A percentile compares a stretch with the other conserved stretches of the same genome.
Conservation (phyloP, 805 yeast genomes). For the Lipomyces japonicus region DNA sequence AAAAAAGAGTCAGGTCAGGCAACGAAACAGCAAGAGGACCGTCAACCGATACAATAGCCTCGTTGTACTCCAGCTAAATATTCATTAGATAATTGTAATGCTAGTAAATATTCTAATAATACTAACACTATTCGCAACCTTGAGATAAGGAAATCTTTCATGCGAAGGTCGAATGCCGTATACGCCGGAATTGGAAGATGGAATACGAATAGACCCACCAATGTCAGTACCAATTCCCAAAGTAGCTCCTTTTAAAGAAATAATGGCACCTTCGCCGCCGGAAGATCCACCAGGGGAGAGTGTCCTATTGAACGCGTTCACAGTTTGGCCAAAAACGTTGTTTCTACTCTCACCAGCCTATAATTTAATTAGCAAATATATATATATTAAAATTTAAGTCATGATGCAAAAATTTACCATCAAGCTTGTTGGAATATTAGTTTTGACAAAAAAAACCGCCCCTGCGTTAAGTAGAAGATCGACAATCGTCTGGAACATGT, state of each 20-base stretch:
- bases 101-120: constrained; percentile 41
- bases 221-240: constrained; percentile 52
- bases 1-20: constrained; percentile 50
- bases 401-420: constrained; percentile 8
- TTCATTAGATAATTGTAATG: constrained; percentile 36
- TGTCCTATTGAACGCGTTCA: constrained; percentile 45
- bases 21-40: constrained; percentile 54
- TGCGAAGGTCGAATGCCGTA: constrained; percentile 62
- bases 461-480: constrained; percentile 45
- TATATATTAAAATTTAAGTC: not conserved
- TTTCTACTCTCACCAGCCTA: constrained; percentile 46
- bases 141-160: constrained; percentile 55
- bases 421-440: constrained; percentile 49
- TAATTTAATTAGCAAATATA: not conserved
- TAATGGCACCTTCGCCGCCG: constrained; percentile 53
- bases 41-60: constrained; percentile 45
- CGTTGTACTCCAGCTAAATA: constrained; percentile 36
- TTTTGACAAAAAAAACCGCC: constrained; percentile 54
- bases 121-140: constrained; percentile 27
- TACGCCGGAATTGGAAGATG: constrained; percentile 45
- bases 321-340: constrained; percentile 46
- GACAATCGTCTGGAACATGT: constrained; percentile 37
- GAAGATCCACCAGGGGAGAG: constrained; percentile 52
- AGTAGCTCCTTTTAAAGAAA: constrained; percentile 45
- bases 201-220: constrained; percentile 52